Evolutionary conservation across 2,329 filamentous ascomycete genomes (phyloP), one percentile per base, ranked within the genome.

Genomic region (Diplocarpon mali): DNA sequence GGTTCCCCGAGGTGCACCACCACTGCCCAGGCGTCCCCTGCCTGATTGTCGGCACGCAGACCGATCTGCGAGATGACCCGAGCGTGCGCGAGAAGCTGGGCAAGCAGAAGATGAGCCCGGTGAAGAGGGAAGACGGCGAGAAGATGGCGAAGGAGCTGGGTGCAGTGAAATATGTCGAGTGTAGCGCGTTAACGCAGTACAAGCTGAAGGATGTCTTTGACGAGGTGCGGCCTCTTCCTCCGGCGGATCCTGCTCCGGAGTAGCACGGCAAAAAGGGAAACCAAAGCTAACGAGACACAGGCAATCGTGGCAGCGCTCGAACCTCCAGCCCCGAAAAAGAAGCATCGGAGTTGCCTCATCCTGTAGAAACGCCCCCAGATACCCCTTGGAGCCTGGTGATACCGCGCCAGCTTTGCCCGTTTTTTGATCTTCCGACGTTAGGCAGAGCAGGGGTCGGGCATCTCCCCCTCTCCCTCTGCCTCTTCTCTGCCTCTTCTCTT

Each of bases 201-300:
- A 95, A 95, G 70, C 71, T 98, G 55, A 98, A 98, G 75, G 92
- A 96, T 63, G 92, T 98, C 14, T 98, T 98, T 67, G 92, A 98
- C 61, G 92, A 96, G 84, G 89, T 95, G 75, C 57, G 76, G 7
- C 15, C 9, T 16, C 24, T 4, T 15, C 7, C 12, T 11, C 15
- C 17, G 4, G 4, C 20, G 20, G 3, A 24, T 24, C 20, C 20
- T 3, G 20, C 1, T 37, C 16, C 20, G 16, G 5, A 17, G 8
- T 4, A 24, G 8, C 3, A 24, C 3, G 7, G 20, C 20, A 24
- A 24, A 7, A 24, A 7, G 20, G 20, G 4, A 24, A 7, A 7
- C 20, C 3, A 24, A 24, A 24, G 20, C 20, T 24, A 7, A 32
- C 5, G n/a, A 32, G n/a, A 32, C 4, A 45, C 52, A 95, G 89